A percentile compares a stretch with the other conserved stretches of the same genome.
phyloP scores from a whole-genome alignment of 169 alveolate genomes.

The Babesia ovis region DNA sequence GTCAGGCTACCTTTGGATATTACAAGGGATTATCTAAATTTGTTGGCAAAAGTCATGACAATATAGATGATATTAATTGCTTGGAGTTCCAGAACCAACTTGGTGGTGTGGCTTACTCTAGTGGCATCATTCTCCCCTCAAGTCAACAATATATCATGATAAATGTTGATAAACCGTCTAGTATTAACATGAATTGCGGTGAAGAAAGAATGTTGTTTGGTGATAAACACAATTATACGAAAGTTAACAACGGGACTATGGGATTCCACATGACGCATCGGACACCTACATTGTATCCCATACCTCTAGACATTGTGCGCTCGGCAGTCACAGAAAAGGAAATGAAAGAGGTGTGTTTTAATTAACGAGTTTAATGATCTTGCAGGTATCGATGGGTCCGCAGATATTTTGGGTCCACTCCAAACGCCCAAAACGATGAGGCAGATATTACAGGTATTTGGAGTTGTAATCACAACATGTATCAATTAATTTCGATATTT shows the following conservation, averaged over 20 bases:
- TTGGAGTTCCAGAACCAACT: constrained; percentile 31
- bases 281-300: constrained; percentile 21
- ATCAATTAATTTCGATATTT: too few species aligned
- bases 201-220: not conserved
- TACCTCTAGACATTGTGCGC: not conserved
- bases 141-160: not conserved
- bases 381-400: too few species aligned
- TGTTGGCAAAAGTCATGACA: not conserved
- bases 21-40: not conserved
- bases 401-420: too few species aligned
- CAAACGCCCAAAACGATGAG: too few species aligned
- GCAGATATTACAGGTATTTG: too few species aligned
- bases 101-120: constrained; percentile 4
- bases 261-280: not conserved
- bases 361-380: too few species aligned
- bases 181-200: not conserved
- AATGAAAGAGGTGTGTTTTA: too few species aligned
- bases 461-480: too few species aligned
- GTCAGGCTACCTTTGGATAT: not conserved
- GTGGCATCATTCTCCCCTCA: not conserved
- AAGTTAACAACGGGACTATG: not conserved
- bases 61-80: constrained; percentile 33
- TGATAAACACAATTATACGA: not conserved
- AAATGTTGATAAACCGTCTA: not conserved
- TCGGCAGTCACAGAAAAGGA: too few species aligned